Evolutionary conservation across 768 basidiomycete genomes (phyloP).

Genomic region (Cantharellus anzutake): DNA sequence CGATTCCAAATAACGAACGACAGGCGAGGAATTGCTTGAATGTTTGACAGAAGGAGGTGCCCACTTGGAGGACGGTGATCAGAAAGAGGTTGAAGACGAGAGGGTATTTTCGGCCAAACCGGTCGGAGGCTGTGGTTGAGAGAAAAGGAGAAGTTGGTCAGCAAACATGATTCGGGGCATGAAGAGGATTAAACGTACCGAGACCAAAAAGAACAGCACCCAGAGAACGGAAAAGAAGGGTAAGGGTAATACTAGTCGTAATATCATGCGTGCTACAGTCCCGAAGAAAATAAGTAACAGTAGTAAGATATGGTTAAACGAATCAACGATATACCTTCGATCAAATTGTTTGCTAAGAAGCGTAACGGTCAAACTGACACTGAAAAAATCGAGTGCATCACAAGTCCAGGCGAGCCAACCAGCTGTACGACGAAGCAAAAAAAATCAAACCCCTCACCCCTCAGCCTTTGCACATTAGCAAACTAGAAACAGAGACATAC

Average conservation of each 20-base stretch:
- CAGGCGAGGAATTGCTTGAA: constrained; percentile 66
- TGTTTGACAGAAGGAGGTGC: constrained; percentile 60
- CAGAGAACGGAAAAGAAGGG: constrained; percentile 73
- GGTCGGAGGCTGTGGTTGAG: constrained; percentile 37
- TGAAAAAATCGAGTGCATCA: constrained; percentile 78
- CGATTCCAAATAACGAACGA: constrained; percentile 55
- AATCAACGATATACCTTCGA: constrained; percentile 24
- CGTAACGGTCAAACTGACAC: constrained; percentile 25
- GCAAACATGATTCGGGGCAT: constrained; percentile 22
- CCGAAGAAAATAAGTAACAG: background rate
- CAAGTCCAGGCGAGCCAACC: constrained; percentile 76
- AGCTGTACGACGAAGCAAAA: constrained; percentile 17
- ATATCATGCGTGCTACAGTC: constrained; percentile 4
- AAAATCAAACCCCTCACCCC: constrained; percentile 34
- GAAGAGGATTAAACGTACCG: background rate
- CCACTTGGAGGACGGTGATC: constrained; percentile 54
- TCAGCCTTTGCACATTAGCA: constrained; percentile 8
- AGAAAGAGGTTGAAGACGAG: constrained; percentile 57
- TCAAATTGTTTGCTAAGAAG: constrained; percentile 12
- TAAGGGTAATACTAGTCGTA: constrained; percentile 76
- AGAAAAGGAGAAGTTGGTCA: constrained; percentile 14
- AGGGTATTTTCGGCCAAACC: constrained; percentile 90
- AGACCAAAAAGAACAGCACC: constrained; percentile 14
- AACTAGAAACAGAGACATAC: background rate
- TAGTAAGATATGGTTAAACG: background rate